Conservation (phyloP, 2,329 filamentous ascomycete species). For the Aspergillus aculeatinus region DNA sequence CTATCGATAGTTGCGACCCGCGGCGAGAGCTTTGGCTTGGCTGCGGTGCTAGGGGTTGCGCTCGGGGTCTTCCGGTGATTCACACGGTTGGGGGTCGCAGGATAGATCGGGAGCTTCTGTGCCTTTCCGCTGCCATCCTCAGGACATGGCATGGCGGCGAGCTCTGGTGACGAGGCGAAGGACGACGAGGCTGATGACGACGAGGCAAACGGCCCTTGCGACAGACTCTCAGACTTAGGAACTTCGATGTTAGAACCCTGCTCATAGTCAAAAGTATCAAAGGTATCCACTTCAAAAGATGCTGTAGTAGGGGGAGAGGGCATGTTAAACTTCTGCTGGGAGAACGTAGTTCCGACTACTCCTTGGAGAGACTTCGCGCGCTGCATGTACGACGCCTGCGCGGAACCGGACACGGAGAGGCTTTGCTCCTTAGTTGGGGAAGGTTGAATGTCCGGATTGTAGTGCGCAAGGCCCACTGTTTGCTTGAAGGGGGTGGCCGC, state of each 20-base stretch:
- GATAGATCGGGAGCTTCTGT: slow-evolving; percentile 32
- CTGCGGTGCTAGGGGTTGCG: slow-evolving; percentile 24
- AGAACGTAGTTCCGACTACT: slow-evolving; percentile 31
- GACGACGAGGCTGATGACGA: slow-evolving; percentile 48
- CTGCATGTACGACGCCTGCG: slow-evolving; percentile 43
- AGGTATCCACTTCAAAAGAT: slow-evolving; percentile 48
- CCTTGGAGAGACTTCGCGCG: slow-evolving; percentile 51
- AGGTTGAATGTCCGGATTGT: slow-evolving; percentile 39
- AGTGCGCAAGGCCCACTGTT: slow-evolving; percentile 38
- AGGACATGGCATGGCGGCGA: slow-evolving; percentile 44
- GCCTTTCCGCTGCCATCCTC: slow-evolving; percentile 24
- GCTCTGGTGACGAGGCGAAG: slow-evolving; percentile 55
- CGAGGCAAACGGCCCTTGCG: slow-evolving; percentile 44
- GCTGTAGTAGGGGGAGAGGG: slow-evolving; percentile 59
- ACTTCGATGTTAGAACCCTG: slow-evolving; percentile 35
- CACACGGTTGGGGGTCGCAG: slow-evolving; percentile 26
- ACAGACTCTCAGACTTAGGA: slow-evolving; percentile 23
- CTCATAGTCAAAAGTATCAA: slow-evolving; percentile 56
- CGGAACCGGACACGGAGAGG: slow-evolving; percentile 32
- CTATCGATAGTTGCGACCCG: slow-evolving; percentile 49
- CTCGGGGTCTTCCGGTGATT: slow-evolving; percentile 22
- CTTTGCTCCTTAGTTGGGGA: slow-evolving; percentile 42
- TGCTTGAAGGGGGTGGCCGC: slow-evolving; percentile 59
- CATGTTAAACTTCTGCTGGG: slow-evolving; percentile 44
- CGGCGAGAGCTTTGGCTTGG: slow-evolving; percentile 42